These are phyloP conservation scores for Sarocladiaceae sp. DNA, from an alignment of 2,329 filamentous ascomycete genomes.

Conservation along the genomic window DNA sequence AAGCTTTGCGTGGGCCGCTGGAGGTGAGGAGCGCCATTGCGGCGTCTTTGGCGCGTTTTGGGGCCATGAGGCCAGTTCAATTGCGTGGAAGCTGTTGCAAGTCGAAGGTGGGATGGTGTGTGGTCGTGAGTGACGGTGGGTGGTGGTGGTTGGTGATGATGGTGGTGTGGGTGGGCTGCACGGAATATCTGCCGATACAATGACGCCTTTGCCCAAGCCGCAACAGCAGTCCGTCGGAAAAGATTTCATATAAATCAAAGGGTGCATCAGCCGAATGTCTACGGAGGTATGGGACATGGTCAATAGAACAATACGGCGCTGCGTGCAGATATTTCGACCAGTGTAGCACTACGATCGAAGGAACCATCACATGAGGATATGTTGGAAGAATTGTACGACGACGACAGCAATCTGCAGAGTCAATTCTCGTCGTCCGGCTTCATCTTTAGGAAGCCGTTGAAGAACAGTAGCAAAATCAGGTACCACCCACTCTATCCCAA, in stretches of 20 bases:
- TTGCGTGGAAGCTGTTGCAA: conserved; percentile 14
- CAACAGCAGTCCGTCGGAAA: too few relatives aligned
- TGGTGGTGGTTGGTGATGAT: background rate
- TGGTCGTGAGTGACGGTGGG: background rate
- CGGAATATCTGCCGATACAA: too few relatives aligned
- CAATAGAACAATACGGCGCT: too few relatives aligned
- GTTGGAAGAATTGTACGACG: conserved; percentile 4
- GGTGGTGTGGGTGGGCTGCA: too few relatives aligned
- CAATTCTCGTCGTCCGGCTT: conserved; percentile 8
- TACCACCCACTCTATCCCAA: conserved; percentile 7
- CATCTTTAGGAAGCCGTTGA: conserved; percentile 7
- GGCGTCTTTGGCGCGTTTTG: conserved; percentile 20
- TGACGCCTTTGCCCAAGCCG: too few relatives aligned
- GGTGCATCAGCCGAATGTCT: too few relatives aligned
- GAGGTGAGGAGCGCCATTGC: conserved; percentile 19
- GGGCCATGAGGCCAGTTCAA: conserved; percentile 23
- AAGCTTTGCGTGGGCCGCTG: background rate
- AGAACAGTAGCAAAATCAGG: background rate
- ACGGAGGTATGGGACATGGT: too few relatives aligned
- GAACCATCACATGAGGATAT: too few relatives aligned
- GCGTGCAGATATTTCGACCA: too few relatives aligned
- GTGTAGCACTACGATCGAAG: too few relatives aligned
- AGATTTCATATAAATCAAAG: too few relatives aligned
- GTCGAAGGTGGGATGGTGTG: conserved; percentile 1
- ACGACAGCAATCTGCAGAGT: conserved; percentile 8